Evolutionary conservation across 352 stramenopile genomes (phyloP).

Genomic region (Phytopythium delawarense): DNA sequence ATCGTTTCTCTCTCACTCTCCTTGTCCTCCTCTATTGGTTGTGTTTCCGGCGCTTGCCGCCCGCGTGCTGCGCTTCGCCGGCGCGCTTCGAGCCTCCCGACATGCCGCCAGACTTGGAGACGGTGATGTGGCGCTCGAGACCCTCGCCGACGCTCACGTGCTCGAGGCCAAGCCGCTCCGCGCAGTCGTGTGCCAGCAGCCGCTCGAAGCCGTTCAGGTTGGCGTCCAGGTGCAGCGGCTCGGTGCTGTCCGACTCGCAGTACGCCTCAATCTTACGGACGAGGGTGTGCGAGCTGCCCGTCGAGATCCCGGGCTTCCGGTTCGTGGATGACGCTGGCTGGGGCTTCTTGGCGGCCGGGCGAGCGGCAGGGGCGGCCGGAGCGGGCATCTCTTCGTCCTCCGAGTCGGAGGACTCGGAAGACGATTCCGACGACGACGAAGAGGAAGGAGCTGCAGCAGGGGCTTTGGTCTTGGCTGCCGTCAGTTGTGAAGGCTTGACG

Average conservation of each 20-base stretch:
- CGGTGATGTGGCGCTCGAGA: slow-evolving; percentile 79
- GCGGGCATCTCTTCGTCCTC: slow-evolving; percentile 17
- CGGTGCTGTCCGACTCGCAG: slow-evolving; percentile 31
- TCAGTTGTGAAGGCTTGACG: neutral
- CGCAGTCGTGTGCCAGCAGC: slow-evolving; percentile 76
- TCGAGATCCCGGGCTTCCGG: slow-evolving; percentile 43
- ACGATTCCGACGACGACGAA: slow-evolving; percentile 7
- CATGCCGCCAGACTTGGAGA: slow-evolving; percentile 14
- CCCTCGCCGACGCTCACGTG: slow-evolving; percentile 69
- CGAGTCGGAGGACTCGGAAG: slow-evolving; percentile 22
- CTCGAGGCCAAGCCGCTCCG: slow-evolving; percentile 63
- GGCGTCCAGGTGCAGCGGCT: slow-evolving; percentile 61
- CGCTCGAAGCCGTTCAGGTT: slow-evolving; percentile 83
- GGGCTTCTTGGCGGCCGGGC: slow-evolving; percentile 7
- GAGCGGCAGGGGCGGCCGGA: slow-evolving; percentile 6
- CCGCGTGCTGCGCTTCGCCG: neutral
- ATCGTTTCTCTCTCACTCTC: neutral
- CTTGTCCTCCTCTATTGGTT: neutral
- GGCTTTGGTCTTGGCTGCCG: neutral
- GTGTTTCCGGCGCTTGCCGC: neutral
- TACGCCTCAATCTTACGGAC: slow-evolving; percentile 84
- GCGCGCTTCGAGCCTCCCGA: neutral
- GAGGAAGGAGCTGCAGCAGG: neutral
- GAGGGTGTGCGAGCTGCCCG: slow-evolving; percentile 66
- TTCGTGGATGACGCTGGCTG: slow-evolving; percentile 10